Evolutionary conservation across 306 rosid genomes (phyloP).

Genomic region (Prunus dulcis): DNA sequence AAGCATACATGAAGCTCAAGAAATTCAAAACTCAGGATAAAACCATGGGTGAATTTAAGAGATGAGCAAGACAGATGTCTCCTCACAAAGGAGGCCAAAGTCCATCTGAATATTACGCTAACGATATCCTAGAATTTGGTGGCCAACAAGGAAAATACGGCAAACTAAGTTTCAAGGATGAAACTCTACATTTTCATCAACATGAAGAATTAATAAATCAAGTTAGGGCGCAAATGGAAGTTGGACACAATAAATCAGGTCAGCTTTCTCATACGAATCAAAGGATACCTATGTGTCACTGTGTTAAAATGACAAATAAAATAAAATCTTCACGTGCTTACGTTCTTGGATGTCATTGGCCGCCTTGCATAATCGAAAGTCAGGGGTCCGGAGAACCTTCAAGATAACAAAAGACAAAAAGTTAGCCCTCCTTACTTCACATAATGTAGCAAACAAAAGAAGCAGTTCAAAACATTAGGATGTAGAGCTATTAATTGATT

Average conservation of each 20-base stretch:
- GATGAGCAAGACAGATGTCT: not conserved
- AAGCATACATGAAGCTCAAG: not conserved
- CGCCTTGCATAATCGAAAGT: slow-evolving; percentile 64
- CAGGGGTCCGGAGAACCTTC: slow-evolving; percentile 61
- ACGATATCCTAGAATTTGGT: not conserved
- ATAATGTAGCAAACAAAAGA: slow-evolving; percentile 9
- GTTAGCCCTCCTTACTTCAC: slow-evolving; percentile 11
- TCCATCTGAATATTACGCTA: not conserved
- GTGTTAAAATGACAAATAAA: not conserved
- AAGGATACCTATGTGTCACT: not conserved
- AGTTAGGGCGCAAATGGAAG: not conserved
- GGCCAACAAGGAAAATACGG: not conserved
- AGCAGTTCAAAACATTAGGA: not conserved
- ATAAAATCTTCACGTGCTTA: slow-evolving; percentile 37
- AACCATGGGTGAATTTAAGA: not conserved
- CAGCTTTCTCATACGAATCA: not conserved
- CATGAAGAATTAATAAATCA: not conserved
- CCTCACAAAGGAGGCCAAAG: not conserved
- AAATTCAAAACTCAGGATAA: not conserved
- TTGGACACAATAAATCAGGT: not conserved
- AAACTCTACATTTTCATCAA: not conserved
- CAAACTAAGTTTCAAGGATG: not conserved
- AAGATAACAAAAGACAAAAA: slow-evolving; percentile 29
- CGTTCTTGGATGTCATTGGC: slow-evolving; percentile 71
- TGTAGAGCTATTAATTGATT: not conserved